A percentile compares a stretch with the other conserved stretches of the same genome.
Conservation (phyloP, 768 basidiomycete genomes). For the Tricholoma terreum region DNA sequence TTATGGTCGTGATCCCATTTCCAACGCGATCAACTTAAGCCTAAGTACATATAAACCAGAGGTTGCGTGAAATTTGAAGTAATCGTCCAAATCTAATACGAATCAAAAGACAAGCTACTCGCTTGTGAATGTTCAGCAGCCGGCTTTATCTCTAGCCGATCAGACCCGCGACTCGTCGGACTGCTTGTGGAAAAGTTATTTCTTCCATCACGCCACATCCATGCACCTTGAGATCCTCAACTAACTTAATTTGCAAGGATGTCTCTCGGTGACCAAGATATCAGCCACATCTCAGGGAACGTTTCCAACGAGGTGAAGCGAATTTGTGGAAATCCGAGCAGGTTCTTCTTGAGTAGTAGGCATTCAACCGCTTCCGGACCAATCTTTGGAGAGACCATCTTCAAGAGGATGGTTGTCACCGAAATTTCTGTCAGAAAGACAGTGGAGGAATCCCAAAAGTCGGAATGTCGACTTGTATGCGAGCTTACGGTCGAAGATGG, state of each 20-base stretch:
- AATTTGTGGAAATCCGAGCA: conserved; percentile 15
- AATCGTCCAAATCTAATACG: no score
- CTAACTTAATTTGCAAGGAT: background rate
- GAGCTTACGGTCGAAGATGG: conserved; percentile 45
- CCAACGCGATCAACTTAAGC: no score
- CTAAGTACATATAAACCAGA: no score
- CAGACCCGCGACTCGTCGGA: no score
- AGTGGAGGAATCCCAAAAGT: conserved; percentile 40
- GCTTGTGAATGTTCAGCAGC: no score
- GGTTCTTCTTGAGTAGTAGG: conserved; percentile 10
- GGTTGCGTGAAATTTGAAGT: no score
- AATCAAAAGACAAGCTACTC: no score
- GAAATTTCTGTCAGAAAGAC: conserved; percentile 44
- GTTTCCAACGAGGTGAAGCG: conserved; percentile 29
- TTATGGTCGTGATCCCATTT: no score
- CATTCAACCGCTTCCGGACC: conserved; percentile 5
- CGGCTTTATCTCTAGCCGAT: no score
- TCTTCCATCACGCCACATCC: no score
- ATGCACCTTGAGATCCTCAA: no score
- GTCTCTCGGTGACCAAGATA: conserved; percentile 10
- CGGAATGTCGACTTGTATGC: conserved; percentile 44
- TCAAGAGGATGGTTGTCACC: conserved; percentile 25
- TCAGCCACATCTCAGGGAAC: conserved; percentile 26
- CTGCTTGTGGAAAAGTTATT: no score
- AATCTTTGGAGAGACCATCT: conserved; percentile 17